These are phyloP conservation scores for Immersiella caudata DNA, from an alignment of 495 filamentous ascomycete genomes.

Conservation along the genomic window DNA sequence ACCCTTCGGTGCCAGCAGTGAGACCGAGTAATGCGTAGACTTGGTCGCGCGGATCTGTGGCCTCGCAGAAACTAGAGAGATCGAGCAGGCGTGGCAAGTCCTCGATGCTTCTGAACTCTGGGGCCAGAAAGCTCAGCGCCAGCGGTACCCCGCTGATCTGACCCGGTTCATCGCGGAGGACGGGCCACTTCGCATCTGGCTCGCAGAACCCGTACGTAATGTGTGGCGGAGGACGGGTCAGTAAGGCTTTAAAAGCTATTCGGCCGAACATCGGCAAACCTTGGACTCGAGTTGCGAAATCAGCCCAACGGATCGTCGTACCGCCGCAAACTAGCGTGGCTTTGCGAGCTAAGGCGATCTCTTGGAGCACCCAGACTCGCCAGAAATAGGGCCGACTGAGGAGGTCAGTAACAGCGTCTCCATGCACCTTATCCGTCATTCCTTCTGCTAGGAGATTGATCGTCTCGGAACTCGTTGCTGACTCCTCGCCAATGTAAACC, in stretches of 20 bases:
- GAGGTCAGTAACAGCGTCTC: not conserved
- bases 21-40: constrained; percentile 3
- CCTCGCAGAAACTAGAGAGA: constrained; percentile 1
- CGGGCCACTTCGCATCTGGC: not conserved
- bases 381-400: not conserved
- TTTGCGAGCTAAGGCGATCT: not conserved
- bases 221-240: constrained; percentile 1
- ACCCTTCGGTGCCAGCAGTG: not conserved
- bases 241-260: not conserved
- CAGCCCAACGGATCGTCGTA: not conserved
- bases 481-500: constrained; percentile 2
- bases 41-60: not conserved
- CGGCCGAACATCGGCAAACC: not conserved
- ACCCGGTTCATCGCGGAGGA: not conserved
- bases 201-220: not conserved
- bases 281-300: not conserved
- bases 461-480: not conserved
- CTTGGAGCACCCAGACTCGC: constrained; percentile 9
- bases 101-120: not conserved
- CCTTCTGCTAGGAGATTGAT: not conserved
- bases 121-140: not conserved
- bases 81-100: not conserved
- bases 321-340: constrained; percentile 1
- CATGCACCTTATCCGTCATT: not conserved
- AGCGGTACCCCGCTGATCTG: not conserved